Conservation (phyloP, 371 early-diverging fungal genomes). For the Entomophthora muscae region DNA sequence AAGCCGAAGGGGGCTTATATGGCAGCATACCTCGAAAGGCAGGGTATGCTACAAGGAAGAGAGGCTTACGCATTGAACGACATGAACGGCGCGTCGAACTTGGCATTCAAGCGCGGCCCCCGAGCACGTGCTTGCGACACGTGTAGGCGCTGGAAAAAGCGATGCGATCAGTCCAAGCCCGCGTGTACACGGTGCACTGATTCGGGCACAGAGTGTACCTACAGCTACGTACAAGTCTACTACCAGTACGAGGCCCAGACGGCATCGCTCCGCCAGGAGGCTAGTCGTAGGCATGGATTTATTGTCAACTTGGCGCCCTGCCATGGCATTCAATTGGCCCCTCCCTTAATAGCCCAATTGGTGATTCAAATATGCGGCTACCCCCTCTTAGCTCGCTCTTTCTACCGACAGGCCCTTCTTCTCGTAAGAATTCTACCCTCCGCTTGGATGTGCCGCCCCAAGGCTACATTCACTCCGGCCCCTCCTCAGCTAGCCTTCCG, state of each 20-base stretch:
- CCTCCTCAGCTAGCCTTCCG: neutral
- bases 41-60: neutral
- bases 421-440: neutral
- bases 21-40: neutral
- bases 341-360: neutral
- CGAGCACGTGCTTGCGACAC: neutral
- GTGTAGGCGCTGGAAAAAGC: neutral
- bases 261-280: neutral
- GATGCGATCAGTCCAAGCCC: neutral
- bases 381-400: neutral
- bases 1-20: neutral
- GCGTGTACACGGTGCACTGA: neutral
- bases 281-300: neutral
- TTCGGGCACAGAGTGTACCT: neutral
- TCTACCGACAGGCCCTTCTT: neutral
- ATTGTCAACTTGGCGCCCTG: neutral
- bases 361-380: neutral
- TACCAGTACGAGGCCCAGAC: neutral
- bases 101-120: neutral
- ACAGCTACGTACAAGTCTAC: neutral
- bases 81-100: neutral
- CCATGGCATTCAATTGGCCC: neutral
- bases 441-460: neutral
- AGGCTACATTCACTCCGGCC: neutral
- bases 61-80: neutral